Base-by-base conservation (phyloP, 1,284 basidiomycete species). In the Neonothopanus nambi region DNA sequence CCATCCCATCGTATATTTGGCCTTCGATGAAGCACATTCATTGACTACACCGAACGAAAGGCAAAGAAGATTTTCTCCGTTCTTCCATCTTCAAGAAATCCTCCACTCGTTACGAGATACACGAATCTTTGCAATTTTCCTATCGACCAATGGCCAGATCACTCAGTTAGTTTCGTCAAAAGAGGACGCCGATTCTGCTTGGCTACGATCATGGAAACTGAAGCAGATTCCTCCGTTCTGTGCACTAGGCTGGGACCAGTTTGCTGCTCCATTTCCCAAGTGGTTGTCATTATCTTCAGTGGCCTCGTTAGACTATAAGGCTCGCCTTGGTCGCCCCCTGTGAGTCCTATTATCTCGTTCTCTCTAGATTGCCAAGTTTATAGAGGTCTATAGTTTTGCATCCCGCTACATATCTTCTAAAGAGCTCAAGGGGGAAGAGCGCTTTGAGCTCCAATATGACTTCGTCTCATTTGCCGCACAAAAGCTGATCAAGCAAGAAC, bases 301-400 rank as follows among this genome's bases (percentile, higher is more conserved):
- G 9, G 15, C 43, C 3, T 45, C 24, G 13, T 28, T 45, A 45
- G 24, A 28, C 15, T 45, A 28, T 28, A 24, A 45, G 30, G 43
- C 43, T 20, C 3, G 43, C 18, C 43, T 45, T 45, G 43, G 43
- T 28, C 24, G 43, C n/a, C 43, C 43, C 30, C 43, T 45, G 43
- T 45, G 24, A 24, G 24, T 45, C 15, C 30, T 45, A 28, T 23
- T 15, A 18, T 45, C 23, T 15, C n/a, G 21, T 5, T n/a, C n/a
- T n/a, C 21, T 24, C 26, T 20, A 45, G n/a, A 9, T 45, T 28
- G 24, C 12, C 12, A 45, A 45, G 30, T 20, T 45, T 24, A 45
- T 17, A n/a, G 5, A 28, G n/a, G 21, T n/a, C 26, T 45, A 15
- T 28, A 45, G 43, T 21, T 45, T 45, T 30, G 43, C 23, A 30